Percentiles rank a stretch among this genome's conserved stretches.
phyloP scores from a whole-genome alignment of 345 rosid genomes.

The Geranium brycei region DNA sequence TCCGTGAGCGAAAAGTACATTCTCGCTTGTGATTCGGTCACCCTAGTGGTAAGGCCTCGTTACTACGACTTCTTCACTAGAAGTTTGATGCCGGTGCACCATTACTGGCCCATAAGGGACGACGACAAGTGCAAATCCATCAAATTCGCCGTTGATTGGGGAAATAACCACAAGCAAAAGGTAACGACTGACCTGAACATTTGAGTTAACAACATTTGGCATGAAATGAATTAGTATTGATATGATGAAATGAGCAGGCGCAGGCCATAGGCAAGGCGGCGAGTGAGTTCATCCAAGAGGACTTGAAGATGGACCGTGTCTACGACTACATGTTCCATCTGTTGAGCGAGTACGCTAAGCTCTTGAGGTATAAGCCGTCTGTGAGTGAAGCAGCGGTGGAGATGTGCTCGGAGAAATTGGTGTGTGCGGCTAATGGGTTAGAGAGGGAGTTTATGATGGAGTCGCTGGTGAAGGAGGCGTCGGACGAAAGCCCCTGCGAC shows the following conservation, averaged over 20 bases:
- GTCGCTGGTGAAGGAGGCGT: slow-evolving; percentile 54
- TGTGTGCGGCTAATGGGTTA: slow-evolving; percentile 35
- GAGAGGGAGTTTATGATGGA: slow-evolving; percentile 46
- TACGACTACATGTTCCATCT: slow-evolving; percentile 81
- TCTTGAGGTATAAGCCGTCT: slow-evolving; percentile 44
- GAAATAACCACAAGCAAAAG: slow-evolving; percentile 46
- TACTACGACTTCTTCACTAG: slow-evolving; percentile 64
- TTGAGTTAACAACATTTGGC: no score
- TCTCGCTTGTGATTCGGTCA: slow-evolving; percentile 64
- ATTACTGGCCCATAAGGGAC: slow-evolving; percentile 62
- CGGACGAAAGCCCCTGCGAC: slow-evolving; percentile 41
- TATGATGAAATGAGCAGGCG: slow-evolving; percentile 29
- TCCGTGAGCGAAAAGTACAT: slow-evolving; percentile 81
- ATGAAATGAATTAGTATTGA: not conserved
- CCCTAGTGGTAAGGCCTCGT: slow-evolving; percentile 46
- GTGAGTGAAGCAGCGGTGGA: slow-evolving; percentile 31
- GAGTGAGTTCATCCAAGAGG: slow-evolving; percentile 36
- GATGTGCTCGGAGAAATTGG: slow-evolving; percentile 51
- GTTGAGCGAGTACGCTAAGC: slow-evolving; percentile 48
- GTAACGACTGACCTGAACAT: slow-evolving; percentile 13
- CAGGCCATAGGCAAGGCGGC: slow-evolving; percentile 48
- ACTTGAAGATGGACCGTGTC: slow-evolving; percentile 50
- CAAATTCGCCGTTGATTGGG: slow-evolving; percentile 70
- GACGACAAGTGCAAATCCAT: slow-evolving; percentile 60
- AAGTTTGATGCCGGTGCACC: slow-evolving; percentile 47